phyloP scores from a whole-genome alignment of 805 yeast genomes.

The Ogataea henricii region DNA sequence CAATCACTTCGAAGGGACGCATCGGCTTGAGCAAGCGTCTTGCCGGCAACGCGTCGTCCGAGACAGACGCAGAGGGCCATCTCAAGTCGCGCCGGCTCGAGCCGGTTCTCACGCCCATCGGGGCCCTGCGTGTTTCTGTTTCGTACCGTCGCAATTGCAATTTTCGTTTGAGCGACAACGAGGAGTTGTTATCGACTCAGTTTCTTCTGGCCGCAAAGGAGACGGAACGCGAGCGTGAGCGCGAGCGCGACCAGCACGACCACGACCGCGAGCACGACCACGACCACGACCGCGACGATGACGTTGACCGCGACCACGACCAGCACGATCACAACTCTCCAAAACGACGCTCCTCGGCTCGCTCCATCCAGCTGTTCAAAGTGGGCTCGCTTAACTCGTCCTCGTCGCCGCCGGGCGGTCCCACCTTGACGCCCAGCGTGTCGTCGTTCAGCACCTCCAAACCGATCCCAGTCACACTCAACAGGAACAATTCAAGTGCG shows the following conservation, averaged over 20 bases:
- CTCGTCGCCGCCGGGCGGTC: constrained; percentile 35
- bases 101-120: constrained; percentile 75
- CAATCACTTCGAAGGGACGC: constrained; percentile 80
- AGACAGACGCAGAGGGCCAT: constrained; percentile 38
- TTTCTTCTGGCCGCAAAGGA: constrained; percentile 17
- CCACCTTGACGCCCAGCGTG: constrained; percentile 11
- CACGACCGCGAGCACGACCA: constrained; percentile 2
- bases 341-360: constrained; percentile 36
- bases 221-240: neutral
- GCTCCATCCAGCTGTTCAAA: constrained; percentile 58
- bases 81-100: constrained; percentile 62
- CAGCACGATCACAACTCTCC: constrained; percentile 24
- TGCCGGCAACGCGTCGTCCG: constrained; percentile 19
- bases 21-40: constrained; percentile 72
- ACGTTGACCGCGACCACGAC: constrained; percentile 19
- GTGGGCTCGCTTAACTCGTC: constrained; percentile 55
- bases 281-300: constrained; percentile 12
- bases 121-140: constrained; percentile 71
- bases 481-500: constrained; percentile 52
- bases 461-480: constrained; percentile 44
- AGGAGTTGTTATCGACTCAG: constrained; percentile 55
- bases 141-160: constrained; percentile 74
- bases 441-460: constrained; percentile 30
- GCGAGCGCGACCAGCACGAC: neutral
- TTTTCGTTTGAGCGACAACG: constrained; percentile 68